These are phyloP conservation scores for Trichoderma citrinoviride DNA, from an alignment of 2,329 filamentous ascomycete genomes.

Conservation along the genomic window DNA sequence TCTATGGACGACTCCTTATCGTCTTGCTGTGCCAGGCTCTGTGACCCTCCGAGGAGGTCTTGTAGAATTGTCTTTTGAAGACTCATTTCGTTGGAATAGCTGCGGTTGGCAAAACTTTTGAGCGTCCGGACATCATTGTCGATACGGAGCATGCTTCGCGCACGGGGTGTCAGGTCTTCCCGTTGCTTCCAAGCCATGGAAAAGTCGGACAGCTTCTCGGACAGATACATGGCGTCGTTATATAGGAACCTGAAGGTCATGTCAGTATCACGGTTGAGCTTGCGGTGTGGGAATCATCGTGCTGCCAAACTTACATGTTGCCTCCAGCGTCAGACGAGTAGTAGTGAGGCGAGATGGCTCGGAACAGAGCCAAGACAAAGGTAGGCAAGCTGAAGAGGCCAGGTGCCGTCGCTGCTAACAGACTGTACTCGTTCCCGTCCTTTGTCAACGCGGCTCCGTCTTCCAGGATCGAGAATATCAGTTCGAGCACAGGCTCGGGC, in stretches of 20 bases:
- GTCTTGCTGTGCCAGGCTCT: slow-evolving; percentile 59
- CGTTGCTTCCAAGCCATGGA: slow-evolving; percentile 52
- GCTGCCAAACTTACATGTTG: slow-evolving; percentile 54
- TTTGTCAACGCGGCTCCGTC: slow-evolving; percentile 60
- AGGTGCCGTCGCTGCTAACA: slow-evolving; percentile 64
- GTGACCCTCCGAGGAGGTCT: slow-evolving; percentile 59
- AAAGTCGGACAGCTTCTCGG: slow-evolving; percentile 54
- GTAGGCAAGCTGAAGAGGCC: slow-evolving; percentile 71
- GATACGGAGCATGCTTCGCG: slow-evolving; percentile 54
- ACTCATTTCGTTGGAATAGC: slow-evolving; percentile 60
- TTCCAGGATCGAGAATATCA: slow-evolving; percentile 59
- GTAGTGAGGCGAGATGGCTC: slow-evolving; percentile 71
- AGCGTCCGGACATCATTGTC: slow-evolving; percentile 60
- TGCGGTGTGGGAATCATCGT: background rate
- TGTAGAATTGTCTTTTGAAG: slow-evolving; percentile 60
- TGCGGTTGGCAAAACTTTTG: slow-evolving; percentile 58
- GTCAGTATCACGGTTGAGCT: background rate
- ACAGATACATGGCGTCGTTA: slow-evolving; percentile 64
- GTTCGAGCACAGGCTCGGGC: slow-evolving; percentile 71
- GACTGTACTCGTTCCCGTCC: slow-evolving; percentile 50
- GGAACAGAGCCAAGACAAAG: slow-evolving; percentile 72
- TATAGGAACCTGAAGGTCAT: slow-evolving; percentile 55
- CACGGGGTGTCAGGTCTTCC: slow-evolving; percentile 49
- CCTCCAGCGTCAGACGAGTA: slow-evolving; percentile 62
- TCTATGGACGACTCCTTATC: slow-evolving; percentile 54